phyloP scores from a whole-genome alignment of 768 basidiomycete genomes.

The Pleurotus citrinopileatus region DNA sequence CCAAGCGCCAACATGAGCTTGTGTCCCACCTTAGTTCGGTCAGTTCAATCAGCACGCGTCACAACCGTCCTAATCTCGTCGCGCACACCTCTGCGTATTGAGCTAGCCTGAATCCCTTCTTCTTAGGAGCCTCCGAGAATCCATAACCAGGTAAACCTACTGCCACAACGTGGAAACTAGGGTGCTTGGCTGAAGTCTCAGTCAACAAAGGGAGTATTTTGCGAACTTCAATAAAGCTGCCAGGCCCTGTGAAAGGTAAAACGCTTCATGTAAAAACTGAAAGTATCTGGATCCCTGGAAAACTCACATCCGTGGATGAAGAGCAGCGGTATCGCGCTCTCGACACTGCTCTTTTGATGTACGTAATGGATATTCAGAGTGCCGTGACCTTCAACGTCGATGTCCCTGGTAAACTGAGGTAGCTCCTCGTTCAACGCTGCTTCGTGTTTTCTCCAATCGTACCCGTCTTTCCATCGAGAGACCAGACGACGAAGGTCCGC shows the following conservation, averaged over 20 bases:
- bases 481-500: conserved; percentile 47
- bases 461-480: conserved; percentile 48
- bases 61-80: background rate
- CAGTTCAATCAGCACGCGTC: background rate
- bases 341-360: conserved; percentile 44
- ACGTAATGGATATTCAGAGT: conserved; percentile 51
- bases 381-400: conserved; percentile 45
- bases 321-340: conserved; percentile 53
- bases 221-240: conserved; percentile 52
- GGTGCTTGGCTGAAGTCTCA: conserved; percentile 35
- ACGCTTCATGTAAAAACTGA: background rate
- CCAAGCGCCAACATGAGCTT: conserved; percentile 49
- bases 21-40: conserved; percentile 32
- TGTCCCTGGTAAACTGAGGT: conserved; percentile 52
- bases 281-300: background rate
- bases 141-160: conserved; percentile 59
- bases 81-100: conserved; percentile 47
- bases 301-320: conserved; percentile 59
- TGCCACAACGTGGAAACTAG: conserved; percentile 63
- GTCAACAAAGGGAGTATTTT: conserved; percentile 57
- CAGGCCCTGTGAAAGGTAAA: conserved; percentile 48
- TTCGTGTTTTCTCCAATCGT: conserved; percentile 57
- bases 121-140: conserved; percentile 55
- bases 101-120: conserved; percentile 43
- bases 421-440: conserved; percentile 46